A percentile compares a stretch with the other conserved stretches of the same genome.
Conservation (phyloP, 1,139 yeast genomes). For the Diutina sp. region DNA sequence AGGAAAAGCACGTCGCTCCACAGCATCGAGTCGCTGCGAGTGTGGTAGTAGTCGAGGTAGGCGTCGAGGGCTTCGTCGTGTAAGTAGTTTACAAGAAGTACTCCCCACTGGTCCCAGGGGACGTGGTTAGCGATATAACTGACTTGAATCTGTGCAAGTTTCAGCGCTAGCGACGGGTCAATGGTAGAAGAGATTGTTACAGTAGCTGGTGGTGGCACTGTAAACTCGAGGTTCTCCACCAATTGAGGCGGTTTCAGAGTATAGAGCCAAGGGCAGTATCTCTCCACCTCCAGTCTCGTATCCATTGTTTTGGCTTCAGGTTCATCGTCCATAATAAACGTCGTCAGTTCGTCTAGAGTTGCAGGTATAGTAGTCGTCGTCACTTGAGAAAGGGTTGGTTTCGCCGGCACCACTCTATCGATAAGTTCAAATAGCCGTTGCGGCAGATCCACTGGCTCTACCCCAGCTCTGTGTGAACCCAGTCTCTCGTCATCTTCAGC, state of each 20-base stretch:
- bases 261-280: background rate
- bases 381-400: background rate
- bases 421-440: background rate
- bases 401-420: background rate
- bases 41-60: constrained; percentile 1
- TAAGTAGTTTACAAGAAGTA: background rate
- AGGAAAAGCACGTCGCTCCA: background rate
- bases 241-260: background rate
- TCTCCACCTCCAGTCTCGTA: background rate
- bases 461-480: background rate
- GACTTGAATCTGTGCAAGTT: background rate
- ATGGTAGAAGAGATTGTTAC: background rate
- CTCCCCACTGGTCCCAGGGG: background rate
- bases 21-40: background rate
- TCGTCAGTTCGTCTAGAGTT: background rate
- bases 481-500: background rate
- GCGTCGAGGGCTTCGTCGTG: background rate
- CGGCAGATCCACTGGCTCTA: background rate
- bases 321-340: background rate
- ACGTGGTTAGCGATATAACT: background rate
- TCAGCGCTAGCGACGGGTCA: background rate
- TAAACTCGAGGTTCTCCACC: background rate
- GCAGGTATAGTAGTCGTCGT: background rate
- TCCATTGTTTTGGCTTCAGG: background rate
- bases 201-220: background rate